These are phyloP conservation scores for Bipolaris zeicola DNA, from an alignment of 2,329 filamentous ascomycete genomes.

Conservation along the genomic window DNA sequence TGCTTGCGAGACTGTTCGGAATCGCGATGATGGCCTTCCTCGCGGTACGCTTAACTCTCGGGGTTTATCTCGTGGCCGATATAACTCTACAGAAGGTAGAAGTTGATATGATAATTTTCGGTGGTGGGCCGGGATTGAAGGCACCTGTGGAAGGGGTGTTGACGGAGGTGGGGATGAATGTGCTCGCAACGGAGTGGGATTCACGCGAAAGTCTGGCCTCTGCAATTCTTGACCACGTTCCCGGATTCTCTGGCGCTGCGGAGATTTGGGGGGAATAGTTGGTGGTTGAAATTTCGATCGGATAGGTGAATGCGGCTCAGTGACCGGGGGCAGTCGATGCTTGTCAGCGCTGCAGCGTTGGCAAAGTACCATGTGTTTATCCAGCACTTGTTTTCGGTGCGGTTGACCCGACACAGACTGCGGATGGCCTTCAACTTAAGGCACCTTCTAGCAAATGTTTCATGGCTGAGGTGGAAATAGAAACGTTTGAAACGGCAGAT, in stretches of 20 bases:
- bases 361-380: slow-evolving; percentile 14
- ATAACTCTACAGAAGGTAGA: background rate
- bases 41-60: background rate
- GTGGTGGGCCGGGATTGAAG: background rate
- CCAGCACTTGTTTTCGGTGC: slow-evolving; percentile 3
- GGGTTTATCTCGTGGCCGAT: background rate
- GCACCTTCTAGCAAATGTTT: background rate
- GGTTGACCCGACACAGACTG: background rate
- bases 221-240: background rate
- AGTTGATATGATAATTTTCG: too few relatives aligned
- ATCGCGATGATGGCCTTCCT: background rate
- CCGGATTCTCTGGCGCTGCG: background rate
- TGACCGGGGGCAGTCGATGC: background rate
- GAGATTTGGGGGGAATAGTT: background rate
- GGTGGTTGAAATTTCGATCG: background rate
- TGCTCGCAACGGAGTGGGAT: background rate
- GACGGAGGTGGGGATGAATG: background rate
- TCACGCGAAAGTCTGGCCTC: background rate
- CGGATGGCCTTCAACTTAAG: slow-evolving; percentile 4
- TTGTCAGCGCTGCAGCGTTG: slow-evolving; percentile 10
- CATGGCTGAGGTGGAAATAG: slow-evolving; percentile 9
- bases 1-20: background rate
- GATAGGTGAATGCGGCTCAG: background rate
- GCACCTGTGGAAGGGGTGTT: background rate
- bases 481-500: slow-evolving; percentile 7